These are phyloP conservation scores for Yamadazyma diddensiae DNA, from an alignment of 1,139 yeast genomes.

Conservation along the genomic window DNA sequence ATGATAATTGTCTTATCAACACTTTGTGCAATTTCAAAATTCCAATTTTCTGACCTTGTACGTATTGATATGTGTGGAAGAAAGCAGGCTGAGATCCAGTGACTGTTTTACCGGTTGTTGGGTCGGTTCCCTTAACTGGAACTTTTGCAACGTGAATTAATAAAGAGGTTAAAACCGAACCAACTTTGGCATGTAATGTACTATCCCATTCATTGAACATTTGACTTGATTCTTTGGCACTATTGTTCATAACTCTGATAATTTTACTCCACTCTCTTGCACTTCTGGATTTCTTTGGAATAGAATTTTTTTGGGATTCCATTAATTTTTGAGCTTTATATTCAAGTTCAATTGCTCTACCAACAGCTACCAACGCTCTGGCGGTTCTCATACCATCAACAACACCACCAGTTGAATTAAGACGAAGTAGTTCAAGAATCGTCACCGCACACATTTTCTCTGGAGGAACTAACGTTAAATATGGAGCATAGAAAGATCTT, in stretches of 20 bases:
- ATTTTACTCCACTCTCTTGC: constrained; percentile 43
- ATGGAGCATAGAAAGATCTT: constrained; percentile 76
- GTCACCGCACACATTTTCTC: constrained; percentile 83
- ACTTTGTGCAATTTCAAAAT: constrained; percentile 73
- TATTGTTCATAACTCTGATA: constrained; percentile 27
- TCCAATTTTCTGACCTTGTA: constrained; percentile 77
- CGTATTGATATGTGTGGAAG: constrained; percentile 81
- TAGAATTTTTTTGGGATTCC: constrained; percentile 53
- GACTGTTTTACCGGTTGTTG: constrained; percentile 64
- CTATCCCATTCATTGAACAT: constrained; percentile 39
- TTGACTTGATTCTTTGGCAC: constrained; percentile 10
- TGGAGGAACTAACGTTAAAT: constrained; percentile 64
- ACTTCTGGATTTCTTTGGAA: constrained; percentile 30
- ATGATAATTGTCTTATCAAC: constrained; percentile 63
- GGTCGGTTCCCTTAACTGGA: constrained; percentile 73
- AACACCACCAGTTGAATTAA: constrained; percentile 73
- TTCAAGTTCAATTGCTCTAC: constrained; percentile 82
- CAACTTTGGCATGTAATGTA: constrained; percentile 72
- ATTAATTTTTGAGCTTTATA: constrained; percentile 66
- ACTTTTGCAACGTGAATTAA: constrained; percentile 81
- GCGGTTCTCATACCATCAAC: constrained; percentile 87
- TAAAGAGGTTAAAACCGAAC: constrained; percentile 73
- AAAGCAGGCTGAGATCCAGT: constrained; percentile 85
- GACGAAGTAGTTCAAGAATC: constrained; percentile 73
- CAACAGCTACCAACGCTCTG: constrained; percentile 76